These are phyloP conservation scores for Candida krabiensis DNA, from an alignment of 805 yeast genomes.

Conservation along the genomic window DNA sequence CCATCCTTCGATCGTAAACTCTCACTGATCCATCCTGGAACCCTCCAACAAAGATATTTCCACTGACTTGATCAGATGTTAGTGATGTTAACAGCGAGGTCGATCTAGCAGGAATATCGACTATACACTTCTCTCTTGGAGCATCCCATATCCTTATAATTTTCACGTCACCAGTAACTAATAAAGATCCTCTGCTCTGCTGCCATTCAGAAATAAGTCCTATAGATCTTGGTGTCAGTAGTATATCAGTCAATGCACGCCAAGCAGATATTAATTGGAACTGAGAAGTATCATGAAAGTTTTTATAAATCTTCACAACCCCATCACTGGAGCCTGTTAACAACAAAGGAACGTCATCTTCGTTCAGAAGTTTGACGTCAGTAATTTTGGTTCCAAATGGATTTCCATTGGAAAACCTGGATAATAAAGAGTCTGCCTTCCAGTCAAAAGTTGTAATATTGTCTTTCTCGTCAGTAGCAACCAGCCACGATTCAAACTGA, in stretches of 20 bases:
- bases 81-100: conserved; percentile 84
- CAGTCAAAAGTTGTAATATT: conserved; percentile 87
- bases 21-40: conserved; percentile 88
- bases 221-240: conserved; percentile 75
- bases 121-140: conserved; percentile 81
- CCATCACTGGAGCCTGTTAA: conserved; percentile 94
- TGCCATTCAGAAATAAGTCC: conserved; percentile 96
- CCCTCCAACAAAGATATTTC: conserved; percentile 86
- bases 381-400: conserved; percentile 88
- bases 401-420: conserved; percentile 78
- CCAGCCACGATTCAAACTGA: conserved; percentile 84
- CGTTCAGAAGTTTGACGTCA: conserved; percentile 82
- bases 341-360: conserved; percentile 84
- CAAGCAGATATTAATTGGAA: conserved; percentile 78
- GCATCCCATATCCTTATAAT: conserved; percentile 96
- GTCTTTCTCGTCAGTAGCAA: conserved; percentile 81
- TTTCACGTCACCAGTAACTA: conserved; percentile 94
- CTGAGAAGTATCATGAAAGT: conserved; percentile 57
- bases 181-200: conserved; percentile 85
- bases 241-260: conserved; percentile 87
- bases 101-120: conserved; percentile 89
- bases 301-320: conserved; percentile 80
- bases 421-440: conserved; percentile 56
- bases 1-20: conserved; percentile 87
- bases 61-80: conserved; percentile 95